These are phyloP conservation scores for Myxozyma vanderwaltii DNA, from an alignment of 805 yeast genomes.

Conservation along the genomic window DNA sequence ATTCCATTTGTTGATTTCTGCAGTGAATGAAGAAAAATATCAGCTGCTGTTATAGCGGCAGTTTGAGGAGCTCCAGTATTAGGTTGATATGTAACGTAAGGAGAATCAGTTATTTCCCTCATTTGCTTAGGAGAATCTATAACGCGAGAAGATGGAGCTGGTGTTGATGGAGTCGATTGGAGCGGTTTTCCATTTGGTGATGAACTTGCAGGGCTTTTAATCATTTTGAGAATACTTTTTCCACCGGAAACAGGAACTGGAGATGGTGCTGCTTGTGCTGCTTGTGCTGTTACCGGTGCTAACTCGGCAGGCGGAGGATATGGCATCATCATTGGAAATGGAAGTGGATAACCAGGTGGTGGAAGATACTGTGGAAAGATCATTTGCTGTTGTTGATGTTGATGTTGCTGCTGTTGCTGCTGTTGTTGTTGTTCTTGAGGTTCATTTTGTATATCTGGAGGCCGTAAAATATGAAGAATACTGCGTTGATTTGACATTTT, in stretches of 20 bases:
- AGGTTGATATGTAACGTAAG: slow-evolving; percentile 1
- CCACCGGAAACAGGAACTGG: not conserved
- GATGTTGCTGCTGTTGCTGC: not conserved
- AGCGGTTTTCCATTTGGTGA: not conserved
- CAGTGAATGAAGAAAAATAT: slow-evolving; percentile 20
- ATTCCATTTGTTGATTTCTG: slow-evolving; percentile 15
- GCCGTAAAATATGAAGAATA: slow-evolving; percentile 19
- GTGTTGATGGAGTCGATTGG: not conserved
- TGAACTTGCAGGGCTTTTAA: not conserved
- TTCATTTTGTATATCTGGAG: not conserved
- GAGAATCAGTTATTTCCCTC: not conserved
- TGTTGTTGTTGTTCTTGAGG: not conserved
- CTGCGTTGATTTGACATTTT: slow-evolving; percentile 12
- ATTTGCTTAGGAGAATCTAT: no score
- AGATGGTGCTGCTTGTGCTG: not conserved
- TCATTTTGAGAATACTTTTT: slow-evolving; percentile 8
- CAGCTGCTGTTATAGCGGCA: slow-evolving; percentile 10
- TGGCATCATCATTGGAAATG: no score
- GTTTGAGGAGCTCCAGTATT: slow-evolving; percentile 9
- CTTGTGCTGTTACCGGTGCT: not conserved
- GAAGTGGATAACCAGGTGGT: not conserved
- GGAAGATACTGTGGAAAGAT: not conserved
- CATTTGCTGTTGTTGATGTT: not conserved
- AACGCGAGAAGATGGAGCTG: not conserved
- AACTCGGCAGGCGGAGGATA: not conserved